Evolutionary conservation across 2,329 filamentous ascomycete genomes (phyloP).

Genomic region (Aspergillus aculeatus): DNA sequence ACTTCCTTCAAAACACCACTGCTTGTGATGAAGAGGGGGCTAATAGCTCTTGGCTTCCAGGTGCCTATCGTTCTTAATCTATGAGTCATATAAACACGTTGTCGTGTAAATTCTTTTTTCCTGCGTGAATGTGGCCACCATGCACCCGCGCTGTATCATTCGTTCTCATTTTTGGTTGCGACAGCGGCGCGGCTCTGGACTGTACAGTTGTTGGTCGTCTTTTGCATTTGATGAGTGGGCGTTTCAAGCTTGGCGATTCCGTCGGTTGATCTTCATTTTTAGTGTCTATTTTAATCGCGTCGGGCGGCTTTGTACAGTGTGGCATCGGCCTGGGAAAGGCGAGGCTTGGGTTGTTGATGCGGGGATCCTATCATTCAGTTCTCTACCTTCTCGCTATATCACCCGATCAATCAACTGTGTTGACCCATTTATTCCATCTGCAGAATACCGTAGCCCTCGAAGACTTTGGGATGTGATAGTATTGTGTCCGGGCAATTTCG

Average conservation of each 20-base stretch:
- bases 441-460: too few relatives aligned
- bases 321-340: background rate
- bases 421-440: too few relatives aligned
- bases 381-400: too few relatives aligned
- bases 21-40: background rate
- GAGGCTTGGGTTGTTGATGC: too few relatives aligned
- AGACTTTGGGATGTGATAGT: too few relatives aligned
- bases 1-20: background rate
- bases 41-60: conserved; percentile 8
- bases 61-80: conserved; percentile 17
- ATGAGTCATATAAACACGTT: conserved; percentile 7
- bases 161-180: conserved; percentile 1
- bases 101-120: conserved; percentile 1
- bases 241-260: conserved; percentile 11
- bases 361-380: too few relatives aligned
- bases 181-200: conserved; percentile 11
- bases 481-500: too few relatives aligned
- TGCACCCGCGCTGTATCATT: conserved; percentile 4
- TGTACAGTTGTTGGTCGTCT: conserved; percentile 15
- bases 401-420: too few relatives aligned
- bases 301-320: background rate
- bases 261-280: background rate
- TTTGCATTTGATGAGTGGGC: conserved; percentile 24
- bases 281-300: background rate
- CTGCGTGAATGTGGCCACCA: background rate